These are phyloP conservation scores for Eucommia ulmoides DNA, from an alignment of 257 asterid species.

Conservation along the genomic window DNA sequence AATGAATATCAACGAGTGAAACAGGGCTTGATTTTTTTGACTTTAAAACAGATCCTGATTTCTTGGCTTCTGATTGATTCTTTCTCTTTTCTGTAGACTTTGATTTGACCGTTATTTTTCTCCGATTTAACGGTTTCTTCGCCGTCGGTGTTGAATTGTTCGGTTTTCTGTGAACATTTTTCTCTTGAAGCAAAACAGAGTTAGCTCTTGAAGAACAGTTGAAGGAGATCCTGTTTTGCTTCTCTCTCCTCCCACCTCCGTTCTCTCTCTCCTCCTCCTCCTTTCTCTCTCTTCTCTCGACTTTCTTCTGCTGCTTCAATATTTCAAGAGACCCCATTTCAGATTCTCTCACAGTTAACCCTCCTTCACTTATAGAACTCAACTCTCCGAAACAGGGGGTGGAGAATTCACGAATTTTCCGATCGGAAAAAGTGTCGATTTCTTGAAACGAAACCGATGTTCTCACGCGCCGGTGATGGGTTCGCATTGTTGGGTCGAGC, in stretches of 20 bases:
- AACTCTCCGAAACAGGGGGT: neutral
- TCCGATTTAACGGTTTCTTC: constrained; percentile 6
- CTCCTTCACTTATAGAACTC: neutral
- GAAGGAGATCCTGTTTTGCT: too few species aligned
- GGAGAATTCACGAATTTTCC: neutral
- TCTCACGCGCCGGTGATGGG: constrained; percentile 35
- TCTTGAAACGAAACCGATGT: constrained; percentile 42
- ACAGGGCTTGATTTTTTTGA: neutral
- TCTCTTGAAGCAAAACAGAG: too few species aligned
- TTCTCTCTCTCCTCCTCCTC: too few species aligned
- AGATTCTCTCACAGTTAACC: neutral
- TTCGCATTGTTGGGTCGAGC: constrained; percentile 14
- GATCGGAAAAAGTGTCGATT: neutral
- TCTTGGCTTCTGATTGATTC: constrained; percentile 4
- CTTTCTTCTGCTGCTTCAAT: neutral
- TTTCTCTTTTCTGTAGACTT: constrained; percentile 11
- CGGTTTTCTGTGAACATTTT: constrained; percentile 10
- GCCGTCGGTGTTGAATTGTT: constrained; percentile 22
- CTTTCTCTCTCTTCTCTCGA: neutral
- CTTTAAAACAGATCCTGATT: constrained; percentile 10
- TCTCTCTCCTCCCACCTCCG: too few species aligned
- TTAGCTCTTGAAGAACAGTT: too few species aligned
- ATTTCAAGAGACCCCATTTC: neutral
- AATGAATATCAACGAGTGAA: too few species aligned
- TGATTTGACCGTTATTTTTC: constrained; percentile 13